Conservation (phyloP, 768 basidiomycete species). For the Lactarius deliciosus region DNA sequence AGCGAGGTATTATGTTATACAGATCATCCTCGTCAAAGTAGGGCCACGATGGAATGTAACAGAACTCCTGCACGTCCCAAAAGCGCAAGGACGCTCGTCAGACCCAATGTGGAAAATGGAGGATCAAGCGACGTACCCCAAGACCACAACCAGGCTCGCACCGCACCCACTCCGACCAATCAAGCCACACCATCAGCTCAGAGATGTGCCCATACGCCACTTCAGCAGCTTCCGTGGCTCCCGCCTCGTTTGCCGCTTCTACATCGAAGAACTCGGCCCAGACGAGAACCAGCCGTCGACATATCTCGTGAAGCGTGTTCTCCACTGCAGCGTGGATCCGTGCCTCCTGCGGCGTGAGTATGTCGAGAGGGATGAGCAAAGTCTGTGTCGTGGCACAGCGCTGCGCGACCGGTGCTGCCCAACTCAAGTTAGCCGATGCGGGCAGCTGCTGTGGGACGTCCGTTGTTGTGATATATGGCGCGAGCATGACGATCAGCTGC, state of each 20-base stretch:
- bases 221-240: not conserved
- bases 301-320: slow-evolving; percentile 20
- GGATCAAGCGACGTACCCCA: slow-evolving; percentile 25
- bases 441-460: slow-evolving; percentile 16
- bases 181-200: slow-evolving; percentile 30
- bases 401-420: slow-evolving; percentile 24
- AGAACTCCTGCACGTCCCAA: slow-evolving; percentile 18
- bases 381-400: slow-evolving; percentile 26
- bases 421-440: slow-evolving; percentile 13
- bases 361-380: not conserved
- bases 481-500: slow-evolving; percentile 30
- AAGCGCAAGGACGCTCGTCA: not conserved
- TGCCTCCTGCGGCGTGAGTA: slow-evolving; percentile 27
- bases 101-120: not conserved
- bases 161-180: slow-evolving; percentile 30
- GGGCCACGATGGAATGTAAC: slow-evolving; percentile 31
- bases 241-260: slow-evolving; percentile 15
- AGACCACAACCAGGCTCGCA: slow-evolving; percentile 26
- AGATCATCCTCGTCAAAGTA: slow-evolving; percentile 17
- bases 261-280: slow-evolving; percentile 30
- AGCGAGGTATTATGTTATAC: slow-evolving; percentile 25
- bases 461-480: slow-evolving; percentile 34
- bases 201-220: slow-evolving; percentile 13
- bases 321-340: slow-evolving; percentile 24
- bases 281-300: slow-evolving; percentile 23